phyloP scores from a whole-genome alignment of 2,329 filamentous ascomycete species.

The Fusarium miscanthi region DNA sequence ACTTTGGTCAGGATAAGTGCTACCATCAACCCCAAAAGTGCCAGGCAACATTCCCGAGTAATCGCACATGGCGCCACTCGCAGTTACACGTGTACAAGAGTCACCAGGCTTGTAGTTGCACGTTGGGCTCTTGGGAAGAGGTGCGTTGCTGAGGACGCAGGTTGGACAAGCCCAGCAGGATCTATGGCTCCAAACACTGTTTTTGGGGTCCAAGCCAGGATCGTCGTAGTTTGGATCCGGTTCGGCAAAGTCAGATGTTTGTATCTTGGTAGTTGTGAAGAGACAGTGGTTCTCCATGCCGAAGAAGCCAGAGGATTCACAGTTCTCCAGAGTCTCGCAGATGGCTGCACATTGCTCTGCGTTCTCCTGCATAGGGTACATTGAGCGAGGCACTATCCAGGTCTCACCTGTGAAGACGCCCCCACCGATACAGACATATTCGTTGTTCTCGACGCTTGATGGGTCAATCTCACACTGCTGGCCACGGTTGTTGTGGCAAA shows the following conservation, averaged over 20 bases:
- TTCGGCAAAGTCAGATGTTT: background rate
- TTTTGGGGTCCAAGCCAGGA: background rate
- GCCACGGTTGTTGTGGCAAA: constrained; percentile 8
- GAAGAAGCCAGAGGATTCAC: constrained; percentile 9
- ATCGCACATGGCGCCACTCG: background rate
- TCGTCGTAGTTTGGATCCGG: background rate
- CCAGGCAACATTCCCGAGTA: background rate
- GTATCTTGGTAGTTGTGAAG: background rate
- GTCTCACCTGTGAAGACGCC: background rate
- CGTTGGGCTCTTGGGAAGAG: constrained; percentile 1
- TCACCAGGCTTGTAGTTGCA: constrained; percentile 5
- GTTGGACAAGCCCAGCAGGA: constrained; percentile 10
- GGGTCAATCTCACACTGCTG: constrained; percentile 9
- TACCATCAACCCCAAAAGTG: background rate
- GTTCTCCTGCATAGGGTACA: constrained; percentile 10
- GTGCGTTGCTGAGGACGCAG: background rate
- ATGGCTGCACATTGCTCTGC: constrained; percentile 16
- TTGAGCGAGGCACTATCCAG: constrained; percentile 7
- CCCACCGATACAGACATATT: background rate
- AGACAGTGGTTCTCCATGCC: constrained; percentile 10
- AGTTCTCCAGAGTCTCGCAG: constrained; percentile 1
- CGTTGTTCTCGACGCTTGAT: background rate
- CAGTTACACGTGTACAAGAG: background rate
- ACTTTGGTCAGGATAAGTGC: background rate
- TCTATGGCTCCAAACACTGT: constrained; percentile 10